A percentile compares a stretch with the other conserved stretches of the same genome.
Evolutionary conservation across 495 filamentous ascomycete species (phyloP).

Genomic region (Hapsidospora chrysogenum): DNA sequence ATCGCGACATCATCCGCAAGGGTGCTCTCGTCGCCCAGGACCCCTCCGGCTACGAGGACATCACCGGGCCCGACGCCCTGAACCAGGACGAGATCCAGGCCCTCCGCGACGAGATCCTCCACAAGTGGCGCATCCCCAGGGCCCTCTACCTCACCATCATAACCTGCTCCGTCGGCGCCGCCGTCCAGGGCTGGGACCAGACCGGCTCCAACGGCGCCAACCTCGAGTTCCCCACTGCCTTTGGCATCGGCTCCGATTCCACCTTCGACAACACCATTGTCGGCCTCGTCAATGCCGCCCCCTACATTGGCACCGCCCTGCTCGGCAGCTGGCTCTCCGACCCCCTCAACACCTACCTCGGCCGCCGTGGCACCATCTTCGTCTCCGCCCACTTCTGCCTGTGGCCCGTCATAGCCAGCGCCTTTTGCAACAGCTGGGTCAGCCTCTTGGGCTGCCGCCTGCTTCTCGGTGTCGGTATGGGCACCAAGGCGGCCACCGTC

Average conservation of each 20-base stretch:
- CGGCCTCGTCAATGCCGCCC: conserved; percentile 31
- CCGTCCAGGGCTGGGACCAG: conserved; percentile 59
- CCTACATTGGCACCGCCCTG: conserved; percentile 29
- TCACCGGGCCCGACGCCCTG: conserved; percentile 30
- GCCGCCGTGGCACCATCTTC: conserved; percentile 54
- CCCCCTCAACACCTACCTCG: conserved; percentile 48
- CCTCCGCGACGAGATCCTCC: conserved; percentile 36
- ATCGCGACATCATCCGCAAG: conserved; percentile 32
- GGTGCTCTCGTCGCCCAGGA: conserved; percentile 50
- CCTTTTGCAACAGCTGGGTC: conserved; percentile 40
- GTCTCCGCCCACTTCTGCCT: conserved; percentile 46
- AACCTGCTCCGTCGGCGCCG: conserved; percentile 57
- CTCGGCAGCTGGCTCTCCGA: conserved; percentile 54
- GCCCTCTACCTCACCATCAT: conserved; percentile 44
- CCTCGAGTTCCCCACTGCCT: conserved; percentile 39
- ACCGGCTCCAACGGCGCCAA: conserved; percentile 60
- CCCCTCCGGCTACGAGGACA: conserved; percentile 33
- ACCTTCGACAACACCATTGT: conserved; percentile 33
- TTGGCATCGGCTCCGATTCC: conserved; percentile 23
- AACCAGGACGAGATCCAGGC: conserved; percentile 32
- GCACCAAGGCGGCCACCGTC: conserved; percentile 37
- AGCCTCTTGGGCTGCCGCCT: conserved; percentile 45
- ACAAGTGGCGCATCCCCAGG: conserved; percentile 48
- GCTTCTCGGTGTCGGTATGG: conserved; percentile 59
- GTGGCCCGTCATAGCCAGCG: conserved; percentile 43